Conservation (phyloP, 495 filamentous ascomycete species). For the Aspergillus heteromorphus region DNA sequence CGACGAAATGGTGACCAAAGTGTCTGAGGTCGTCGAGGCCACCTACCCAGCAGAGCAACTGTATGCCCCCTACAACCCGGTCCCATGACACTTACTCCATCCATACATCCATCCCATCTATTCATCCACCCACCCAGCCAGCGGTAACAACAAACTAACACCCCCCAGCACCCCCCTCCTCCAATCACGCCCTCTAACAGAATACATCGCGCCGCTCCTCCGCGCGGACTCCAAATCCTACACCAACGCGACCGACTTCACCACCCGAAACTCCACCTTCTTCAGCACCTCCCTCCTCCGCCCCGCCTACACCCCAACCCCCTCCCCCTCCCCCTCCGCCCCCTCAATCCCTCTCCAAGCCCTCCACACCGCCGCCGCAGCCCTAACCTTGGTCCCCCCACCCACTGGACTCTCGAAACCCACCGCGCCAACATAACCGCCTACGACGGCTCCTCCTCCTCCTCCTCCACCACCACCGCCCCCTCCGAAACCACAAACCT, state of each 20-base stretch:
- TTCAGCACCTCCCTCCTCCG: conserved; percentile 46
- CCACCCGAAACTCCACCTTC: conserved; percentile 56
- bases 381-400: conserved; percentile 33
- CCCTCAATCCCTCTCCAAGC: conserved; percentile 32
- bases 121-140: background rate
- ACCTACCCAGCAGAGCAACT: conserved; percentile 23
- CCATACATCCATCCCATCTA: background rate
- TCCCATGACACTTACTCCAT: too few relatives aligned
- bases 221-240: conserved; percentile 58
- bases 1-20: conserved; percentile 42
- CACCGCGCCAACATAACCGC: conserved; percentile 35
- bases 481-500: conserved; percentile 9
- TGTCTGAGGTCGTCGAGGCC: conserved; percentile 29
- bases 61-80: conserved; percentile 28
- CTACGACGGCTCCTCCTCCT: too few relatives aligned
- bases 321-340: background rate
- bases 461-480: conserved; percentile 15
- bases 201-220: conserved; percentile 49
- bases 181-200: conserved; percentile 23
- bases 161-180: conserved; percentile 25
- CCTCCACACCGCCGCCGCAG: conserved; percentile 35
- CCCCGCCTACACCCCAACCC: conserved; percentile 23
- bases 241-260: conserved; percentile 51
- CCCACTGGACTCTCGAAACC: conserved; percentile 33
- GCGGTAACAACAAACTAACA: background rate